Base-by-base conservation (phyloP, 352 stramenopile species). In the Globisporangium polare region DNA sequence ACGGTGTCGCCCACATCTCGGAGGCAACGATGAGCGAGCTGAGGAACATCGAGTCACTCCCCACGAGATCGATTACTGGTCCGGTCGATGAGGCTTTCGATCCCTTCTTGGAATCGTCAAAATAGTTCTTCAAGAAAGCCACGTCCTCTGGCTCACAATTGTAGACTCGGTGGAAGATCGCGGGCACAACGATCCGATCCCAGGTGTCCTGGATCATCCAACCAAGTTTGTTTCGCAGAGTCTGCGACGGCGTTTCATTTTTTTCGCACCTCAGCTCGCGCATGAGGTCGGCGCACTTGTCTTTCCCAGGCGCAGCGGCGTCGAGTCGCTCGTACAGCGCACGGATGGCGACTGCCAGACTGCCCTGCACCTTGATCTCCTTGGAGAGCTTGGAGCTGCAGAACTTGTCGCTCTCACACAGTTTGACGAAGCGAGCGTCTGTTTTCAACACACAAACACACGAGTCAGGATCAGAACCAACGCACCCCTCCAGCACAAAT, bases 1-100 rank as follows among this genome's bases (percentile, higher is more conserved):
- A 60, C n/a, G 63, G 63, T 4, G 31, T 15, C 22, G 60, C 42
- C 63, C 63, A 69, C 45, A 69, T 66, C 52, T 66, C 63, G 2
- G 58, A 66, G 22, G 53, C 31, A 1, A 31, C 18, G 27, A 69
- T 62, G 27, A 60, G 39, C 20, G 39, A 53, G 8, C 41, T 45
- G 15, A 69, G 58, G 43, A 69, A 58, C 18, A 20, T 49, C 39
- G 57, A 65, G 31, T 43, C 24, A 6, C 26, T 17, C n/a, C 20
- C 35, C 8, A 41, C 41, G 4, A 26, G 26, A 27, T 15, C 42
- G 15, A 24, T 26, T 49, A n/a, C 27, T 49, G 42, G 42, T 5
- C 6, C n/a, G 3, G n/a, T 5, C 10, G 33, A 2, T 12, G 33
- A 9, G 8, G 8, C 10, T 15, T 2, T 39, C 33, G 33, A 39